phyloP scores from a whole-genome alignment of 2,329 filamentous ascomycete species.

The Apiospora koreana region DNA sequence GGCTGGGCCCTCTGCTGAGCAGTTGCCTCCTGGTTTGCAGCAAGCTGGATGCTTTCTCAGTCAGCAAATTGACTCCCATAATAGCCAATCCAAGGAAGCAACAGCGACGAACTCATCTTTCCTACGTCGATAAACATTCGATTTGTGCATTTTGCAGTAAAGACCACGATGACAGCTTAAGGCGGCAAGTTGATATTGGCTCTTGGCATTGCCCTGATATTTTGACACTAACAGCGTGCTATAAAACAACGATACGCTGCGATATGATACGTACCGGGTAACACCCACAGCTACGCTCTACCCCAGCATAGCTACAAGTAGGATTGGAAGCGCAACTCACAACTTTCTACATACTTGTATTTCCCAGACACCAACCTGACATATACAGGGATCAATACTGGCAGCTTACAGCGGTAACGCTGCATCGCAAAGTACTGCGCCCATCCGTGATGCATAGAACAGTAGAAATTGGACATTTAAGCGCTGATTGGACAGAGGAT shows the following conservation, averaged over 20 bases:
- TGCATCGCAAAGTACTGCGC: constrained; percentile 6
- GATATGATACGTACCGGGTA: neutral
- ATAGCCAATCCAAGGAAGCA: neutral
- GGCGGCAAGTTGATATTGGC: neutral
- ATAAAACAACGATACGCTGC: neutral
- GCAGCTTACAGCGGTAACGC: neutral
- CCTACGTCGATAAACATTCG: neutral
- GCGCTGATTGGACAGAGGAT: neutral
- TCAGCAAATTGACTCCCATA: neutral
- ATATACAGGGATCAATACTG: neutral
- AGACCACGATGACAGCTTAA: neutral
- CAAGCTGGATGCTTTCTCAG: neutral
- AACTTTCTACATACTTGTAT: neutral
- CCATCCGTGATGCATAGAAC: constrained; percentile 1
- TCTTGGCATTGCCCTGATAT: neutral
- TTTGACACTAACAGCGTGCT: neutral
- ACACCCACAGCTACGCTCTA: neutral
- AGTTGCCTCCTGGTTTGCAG: neutral
- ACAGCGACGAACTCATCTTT: neutral
- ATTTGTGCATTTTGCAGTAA: neutral
- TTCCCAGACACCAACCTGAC: neutral
- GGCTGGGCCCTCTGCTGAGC: neutral
- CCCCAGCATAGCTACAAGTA: neutral
- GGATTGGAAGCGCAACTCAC: neutral
- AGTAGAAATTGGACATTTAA: neutral